phyloP scores from a whole-genome alignment of 2,329 filamentous ascomycete genomes.

The Colletotrichum echinochloae region DNA sequence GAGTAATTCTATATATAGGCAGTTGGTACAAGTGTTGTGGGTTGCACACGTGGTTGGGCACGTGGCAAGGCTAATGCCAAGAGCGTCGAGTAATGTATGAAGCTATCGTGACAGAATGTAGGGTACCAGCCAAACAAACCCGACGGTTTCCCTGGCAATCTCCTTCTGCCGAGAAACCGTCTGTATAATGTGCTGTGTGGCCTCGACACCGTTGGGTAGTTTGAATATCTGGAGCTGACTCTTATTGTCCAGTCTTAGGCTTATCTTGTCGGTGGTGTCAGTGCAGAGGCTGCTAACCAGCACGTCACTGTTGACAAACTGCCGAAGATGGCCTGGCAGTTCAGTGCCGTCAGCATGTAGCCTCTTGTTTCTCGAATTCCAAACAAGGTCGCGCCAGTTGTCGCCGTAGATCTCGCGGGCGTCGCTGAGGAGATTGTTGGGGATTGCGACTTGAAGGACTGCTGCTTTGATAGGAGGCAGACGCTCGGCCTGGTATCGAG shows the following conservation, averaged over 20 bases:
- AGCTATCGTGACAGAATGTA: too few species aligned
- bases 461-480: conserved; percentile 3
- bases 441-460: conserved; percentile 1
- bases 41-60: too few species aligned
- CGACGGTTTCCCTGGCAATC: conserved; percentile 6
- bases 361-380: conserved; percentile 3
- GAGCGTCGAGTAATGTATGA: too few species aligned
- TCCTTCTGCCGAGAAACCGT: conserved; percentile 7
- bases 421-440: neutral
- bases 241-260: neutral
- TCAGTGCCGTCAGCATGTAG: neutral
- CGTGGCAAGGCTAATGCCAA: too few species aligned
- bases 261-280: conserved; percentile 3
- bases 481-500: conserved; percentile 1
- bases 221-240: neutral
- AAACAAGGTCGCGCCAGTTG: conserved; percentile 2
- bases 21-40: too few species aligned
- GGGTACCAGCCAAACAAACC: neutral
- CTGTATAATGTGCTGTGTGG: conserved; percentile 1
- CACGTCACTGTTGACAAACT: neutral
- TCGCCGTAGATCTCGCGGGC: conserved; percentile 1
- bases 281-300: conserved; percentile 5
- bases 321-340: conserved; percentile 1
- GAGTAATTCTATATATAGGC: too few species aligned
- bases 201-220: conserved; percentile 2